Conservation (phyloP, 306 rosid species). For the Vigna angularis region DNA sequence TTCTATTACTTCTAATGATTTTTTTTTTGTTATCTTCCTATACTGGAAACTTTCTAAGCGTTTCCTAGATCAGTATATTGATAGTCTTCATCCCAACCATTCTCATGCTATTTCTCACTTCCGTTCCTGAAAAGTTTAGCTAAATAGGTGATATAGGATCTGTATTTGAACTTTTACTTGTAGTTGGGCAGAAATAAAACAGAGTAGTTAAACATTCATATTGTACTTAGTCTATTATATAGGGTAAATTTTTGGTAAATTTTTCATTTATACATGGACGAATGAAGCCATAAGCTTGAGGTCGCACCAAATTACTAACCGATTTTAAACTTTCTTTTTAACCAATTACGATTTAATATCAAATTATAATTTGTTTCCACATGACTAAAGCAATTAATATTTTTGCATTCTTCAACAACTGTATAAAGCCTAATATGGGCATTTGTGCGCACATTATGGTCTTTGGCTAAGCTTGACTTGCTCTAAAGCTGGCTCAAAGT, state of each 20-base stretch:
- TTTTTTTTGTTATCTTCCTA: neutral
- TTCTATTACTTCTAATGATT: slow-evolving; percentile 19
- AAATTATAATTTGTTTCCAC: neutral
- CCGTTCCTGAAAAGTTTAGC: neutral
- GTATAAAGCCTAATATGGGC: neutral
- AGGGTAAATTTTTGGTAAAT: slow-evolving; percentile 12
- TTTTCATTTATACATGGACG: slow-evolving; percentile 11
- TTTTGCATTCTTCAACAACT: neutral
- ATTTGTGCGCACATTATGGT: neutral
- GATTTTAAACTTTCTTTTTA: neutral
- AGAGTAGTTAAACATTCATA: neutral
- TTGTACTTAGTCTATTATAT: slow-evolving; percentile 5
- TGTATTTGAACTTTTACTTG: slow-evolving; percentile 27
- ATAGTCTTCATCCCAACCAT: neutral
- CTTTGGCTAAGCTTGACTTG: slow-evolving; percentile 16
- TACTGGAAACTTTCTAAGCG: neutral
- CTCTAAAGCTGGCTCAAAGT: slow-evolving; percentile 19
- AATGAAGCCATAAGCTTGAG: slow-evolving; percentile 18
- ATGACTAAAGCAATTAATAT: neutral
- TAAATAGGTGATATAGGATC: slow-evolving; percentile 12
- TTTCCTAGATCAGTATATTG: slow-evolving; percentile 6
- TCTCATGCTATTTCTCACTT: slow-evolving; percentile 17
- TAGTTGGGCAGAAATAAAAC: neutral
- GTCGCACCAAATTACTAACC: neutral
- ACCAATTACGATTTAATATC: neutral